Conservation (phyloP, 2,329 filamentous ascomycete species). For the Nothophaeocryptopus gaeumannii region DNA sequence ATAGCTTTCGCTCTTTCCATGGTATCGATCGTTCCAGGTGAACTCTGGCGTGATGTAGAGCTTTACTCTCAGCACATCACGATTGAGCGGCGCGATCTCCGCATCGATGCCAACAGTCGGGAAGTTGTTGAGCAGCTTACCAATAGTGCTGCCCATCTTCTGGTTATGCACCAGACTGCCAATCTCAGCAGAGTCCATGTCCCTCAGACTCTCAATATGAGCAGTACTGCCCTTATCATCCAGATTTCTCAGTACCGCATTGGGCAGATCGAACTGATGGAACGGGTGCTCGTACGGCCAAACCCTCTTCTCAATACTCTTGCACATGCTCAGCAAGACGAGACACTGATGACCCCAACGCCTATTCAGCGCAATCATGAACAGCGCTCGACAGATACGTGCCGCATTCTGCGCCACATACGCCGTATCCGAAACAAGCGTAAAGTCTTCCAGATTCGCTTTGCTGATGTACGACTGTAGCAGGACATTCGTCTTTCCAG, state of each 20-base stretch:
- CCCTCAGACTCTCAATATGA: conserved; percentile 78
- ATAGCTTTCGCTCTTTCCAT: conserved; percentile 92
- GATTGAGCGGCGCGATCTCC: conserved; percentile 91
- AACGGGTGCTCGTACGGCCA: conserved; percentile 96
- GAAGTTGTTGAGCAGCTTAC: conserved; percentile 81
- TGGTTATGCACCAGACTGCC: conserved; percentile 88
- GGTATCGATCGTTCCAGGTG: conserved; percentile 87
- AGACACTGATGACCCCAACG: conserved; percentile 95
- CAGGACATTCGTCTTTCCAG: conserved; percentile 93
- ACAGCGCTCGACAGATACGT: conserved; percentile 88
- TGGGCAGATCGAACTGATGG: conserved; percentile 88
- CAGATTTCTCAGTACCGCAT: conserved; percentile 76
- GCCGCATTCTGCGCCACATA: conserved; percentile 96
- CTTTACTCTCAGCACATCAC: conserved; percentile 89
- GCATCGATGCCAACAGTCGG: conserved; percentile 87
- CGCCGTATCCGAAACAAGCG: conserved; percentile 82
- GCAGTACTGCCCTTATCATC: conserved; percentile 72
- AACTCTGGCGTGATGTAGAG: conserved; percentile 87
- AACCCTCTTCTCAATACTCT: conserved; percentile 93
- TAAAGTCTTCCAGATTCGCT: conserved; percentile 86
- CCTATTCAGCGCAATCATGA: conserved; percentile 95
- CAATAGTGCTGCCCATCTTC: conserved; percentile 77
- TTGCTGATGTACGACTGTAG: conserved; percentile 92
- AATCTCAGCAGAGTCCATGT: conserved; percentile 91
- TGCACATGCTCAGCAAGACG: conserved; percentile 85